Conservation (phyloP, 2,329 filamentous ascomycete species). For the Phaeosphaeriaceae sp. region DNA sequence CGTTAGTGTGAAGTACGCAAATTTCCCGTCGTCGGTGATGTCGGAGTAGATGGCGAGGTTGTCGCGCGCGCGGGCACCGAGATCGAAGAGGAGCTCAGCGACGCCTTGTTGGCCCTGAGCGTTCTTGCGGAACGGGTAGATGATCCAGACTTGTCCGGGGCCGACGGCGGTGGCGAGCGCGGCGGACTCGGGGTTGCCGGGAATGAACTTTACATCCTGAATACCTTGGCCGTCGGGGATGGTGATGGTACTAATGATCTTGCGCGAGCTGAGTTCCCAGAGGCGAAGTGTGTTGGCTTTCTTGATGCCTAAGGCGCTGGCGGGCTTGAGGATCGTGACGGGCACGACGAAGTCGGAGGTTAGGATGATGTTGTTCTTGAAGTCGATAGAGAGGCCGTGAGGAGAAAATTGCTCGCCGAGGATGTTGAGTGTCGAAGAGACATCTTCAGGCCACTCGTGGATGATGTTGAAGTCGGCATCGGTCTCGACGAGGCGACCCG, state of each 20-base stretch:
- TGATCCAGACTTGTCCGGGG: slow-evolving; percentile 69
- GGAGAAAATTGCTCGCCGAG: slow-evolving; percentile 69
- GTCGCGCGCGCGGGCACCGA: slow-evolving; percentile 64
- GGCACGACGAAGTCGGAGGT: slow-evolving; percentile 72
- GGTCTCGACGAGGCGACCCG: slow-evolving; percentile 68
- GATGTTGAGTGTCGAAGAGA: slow-evolving; percentile 62
- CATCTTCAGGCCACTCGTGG: slow-evolving; percentile 68
- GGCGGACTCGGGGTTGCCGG: slow-evolving; percentile 65
- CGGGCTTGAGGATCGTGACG: slow-evolving; percentile 67
- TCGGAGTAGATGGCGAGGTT: slow-evolving; percentile 68
- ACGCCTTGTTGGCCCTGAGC: slow-evolving; percentile 65
- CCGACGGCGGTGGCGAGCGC: slow-evolving; percentile 68
- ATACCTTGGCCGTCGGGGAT: slow-evolving; percentile 68
- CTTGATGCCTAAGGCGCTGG: slow-evolving; percentile 58
- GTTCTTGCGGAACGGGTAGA: slow-evolving; percentile 68
- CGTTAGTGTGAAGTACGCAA: slow-evolving; percentile 67
- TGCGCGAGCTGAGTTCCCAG: slow-evolving; percentile 63
- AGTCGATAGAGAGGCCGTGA: slow-evolving; percentile 67
- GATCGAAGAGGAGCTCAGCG: slow-evolving; percentile 65
- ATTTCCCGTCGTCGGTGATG: slow-evolving; percentile 65
- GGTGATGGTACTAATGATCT: slow-evolving; percentile 67
- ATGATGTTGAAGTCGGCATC: slow-evolving; percentile 68
- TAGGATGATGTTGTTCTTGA: slow-evolving; percentile 64
- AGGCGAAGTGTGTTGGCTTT: slow-evolving; percentile 66
- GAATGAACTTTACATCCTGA: slow-evolving; percentile 72